These are phyloP conservation scores for Septoria petroselini DNA, from an alignment of 2,329 filamentous ascomycete genomes.

Conservation along the genomic window DNA sequence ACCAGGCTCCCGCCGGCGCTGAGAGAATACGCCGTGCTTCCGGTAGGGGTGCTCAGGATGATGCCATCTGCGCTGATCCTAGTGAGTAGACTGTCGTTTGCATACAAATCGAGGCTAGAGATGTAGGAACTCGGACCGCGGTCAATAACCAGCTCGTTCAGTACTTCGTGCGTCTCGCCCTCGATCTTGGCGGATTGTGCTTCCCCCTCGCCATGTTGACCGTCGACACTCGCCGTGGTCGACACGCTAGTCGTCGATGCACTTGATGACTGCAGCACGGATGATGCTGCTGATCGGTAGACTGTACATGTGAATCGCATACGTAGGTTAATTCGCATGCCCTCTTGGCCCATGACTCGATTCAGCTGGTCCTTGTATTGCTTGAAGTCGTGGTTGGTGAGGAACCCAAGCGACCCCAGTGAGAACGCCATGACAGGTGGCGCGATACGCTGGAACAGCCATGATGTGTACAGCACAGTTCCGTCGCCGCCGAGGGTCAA, in stretches of 20 bases:
- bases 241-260: slow-evolving; percentile 35
- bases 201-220: slow-evolving; percentile 19
- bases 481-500: slow-evolving; percentile 83
- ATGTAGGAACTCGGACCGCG: slow-evolving; percentile 95
- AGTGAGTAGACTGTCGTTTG: slow-evolving; percentile 89
- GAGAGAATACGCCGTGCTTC: slow-evolving; percentile 85
- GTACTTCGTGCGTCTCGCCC: slow-evolving; percentile 92
- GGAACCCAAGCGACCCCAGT: slow-evolving; percentile 79
- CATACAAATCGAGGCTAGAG: slow-evolving; percentile 92
- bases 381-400: slow-evolving; percentile 84
- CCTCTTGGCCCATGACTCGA: slow-evolving; percentile 85
- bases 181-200: slow-evolving; percentile 66
- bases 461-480: slow-evolving; percentile 82
- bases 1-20: slow-evolving; percentile 94
- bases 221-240: slow-evolving; percentile 27
- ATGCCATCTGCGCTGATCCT: slow-evolving; percentile 95
- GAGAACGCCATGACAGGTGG: slow-evolving; percentile 82
- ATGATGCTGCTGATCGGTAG: slow-evolving; percentile 61
- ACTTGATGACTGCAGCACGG: slow-evolving; percentile 30
- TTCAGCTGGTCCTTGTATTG: slow-evolving; percentile 83
- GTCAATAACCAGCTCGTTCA: slow-evolving; percentile 98
- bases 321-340: slow-evolving; percentile 94
- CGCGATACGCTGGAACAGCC: slow-evolving; percentile 87
- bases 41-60: slow-evolving; percentile 96
- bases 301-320: slow-evolving; percentile 99